Evolutionary conservation across 2,329 filamentous ascomycete genomes (phyloP).

Genomic region (Berkeleyomyces basicola): DNA sequence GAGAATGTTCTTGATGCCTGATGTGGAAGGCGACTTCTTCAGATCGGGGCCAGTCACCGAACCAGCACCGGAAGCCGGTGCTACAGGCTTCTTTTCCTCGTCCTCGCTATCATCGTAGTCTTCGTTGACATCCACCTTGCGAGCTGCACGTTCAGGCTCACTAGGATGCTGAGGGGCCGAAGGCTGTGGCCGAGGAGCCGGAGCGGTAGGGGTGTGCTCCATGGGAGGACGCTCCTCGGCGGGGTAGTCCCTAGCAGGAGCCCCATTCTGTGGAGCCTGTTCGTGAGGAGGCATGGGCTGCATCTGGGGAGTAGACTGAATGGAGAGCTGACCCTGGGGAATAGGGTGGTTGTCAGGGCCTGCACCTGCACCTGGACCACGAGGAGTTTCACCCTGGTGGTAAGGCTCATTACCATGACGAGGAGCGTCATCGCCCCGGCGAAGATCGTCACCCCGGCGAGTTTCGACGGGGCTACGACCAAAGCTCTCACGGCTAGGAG

Average conservation of each 20-base stretch:
- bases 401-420: slow-evolving; percentile 65
- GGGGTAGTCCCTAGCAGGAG: slow-evolving; percentile 35
- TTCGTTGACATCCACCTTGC: slow-evolving; percentile 95
- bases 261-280: slow-evolving; percentile 23
- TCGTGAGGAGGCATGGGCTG: slow-evolving; percentile 36
- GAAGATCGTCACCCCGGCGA: slow-evolving; percentile 45
- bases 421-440: slow-evolving; percentile 39
- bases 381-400: slow-evolving; percentile 84
- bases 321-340: slow-evolving; percentile 37
- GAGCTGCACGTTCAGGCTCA: slow-evolving; percentile 67
- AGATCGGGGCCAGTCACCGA: slow-evolving; percentile 37
- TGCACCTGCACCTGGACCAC: slow-evolving; percentile 33
- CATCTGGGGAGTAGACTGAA: slow-evolving; percentile 43
- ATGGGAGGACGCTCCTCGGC: slow-evolving; percentile 40
- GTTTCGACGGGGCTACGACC: slow-evolving; percentile 64
- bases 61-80: slow-evolving; percentile 23
- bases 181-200: slow-evolving; percentile 18
- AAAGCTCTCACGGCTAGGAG: slow-evolving; percentile 51
- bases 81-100: slow-evolving; percentile 51
- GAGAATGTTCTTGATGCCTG: slow-evolving; percentile 32
- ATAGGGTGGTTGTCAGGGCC: slow-evolving; percentile 34
- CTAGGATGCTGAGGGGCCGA: slow-evolving; percentile 27
- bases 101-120: slow-evolving; percentile 92
- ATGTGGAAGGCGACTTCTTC: slow-evolving; percentile 28
- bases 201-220: slow-evolving; percentile 21